These are phyloP conservation scores for Cordyceps javanica DNA, from an alignment of 2,329 filamentous ascomycete species.

Conservation along the genomic window DNA sequence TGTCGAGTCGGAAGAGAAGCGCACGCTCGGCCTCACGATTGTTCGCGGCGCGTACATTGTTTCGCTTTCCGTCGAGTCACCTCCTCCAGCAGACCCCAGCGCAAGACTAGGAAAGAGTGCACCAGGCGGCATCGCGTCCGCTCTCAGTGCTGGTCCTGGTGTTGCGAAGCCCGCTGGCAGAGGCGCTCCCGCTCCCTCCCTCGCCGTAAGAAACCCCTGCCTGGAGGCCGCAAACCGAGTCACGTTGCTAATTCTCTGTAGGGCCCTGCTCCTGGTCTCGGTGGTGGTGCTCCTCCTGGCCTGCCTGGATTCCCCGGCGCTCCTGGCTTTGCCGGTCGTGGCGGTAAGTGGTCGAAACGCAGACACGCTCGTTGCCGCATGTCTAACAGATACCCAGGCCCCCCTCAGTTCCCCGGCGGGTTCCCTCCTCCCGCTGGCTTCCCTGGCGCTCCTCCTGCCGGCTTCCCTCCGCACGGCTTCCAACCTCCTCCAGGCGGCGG, in stretches of 20 bases:
- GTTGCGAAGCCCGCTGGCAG: conserved; percentile 87
- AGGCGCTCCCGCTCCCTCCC: conserved; percentile 64
- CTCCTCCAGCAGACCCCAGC: conserved; percentile 88
- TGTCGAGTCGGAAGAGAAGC: conserved; percentile 91
- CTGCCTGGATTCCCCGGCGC: conserved; percentile 50
- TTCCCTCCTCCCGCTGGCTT: conserved; percentile 42
- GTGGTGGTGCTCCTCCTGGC: conserved; percentile 58
- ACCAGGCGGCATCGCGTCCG: conserved; percentile 60
- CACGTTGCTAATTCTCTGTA: conserved; percentile 25
- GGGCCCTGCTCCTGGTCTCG: conserved; percentile 83
- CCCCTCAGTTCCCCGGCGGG: conserved; percentile 44
- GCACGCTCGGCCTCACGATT: conserved; percentile 91
- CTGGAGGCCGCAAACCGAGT: background rate
- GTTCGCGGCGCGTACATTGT: conserved; percentile 92
- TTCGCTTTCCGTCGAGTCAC: conserved; percentile 90
- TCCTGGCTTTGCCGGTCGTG: conserved; percentile 43
- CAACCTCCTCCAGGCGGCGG: conserved; percentile 45
- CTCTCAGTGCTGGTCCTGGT: conserved; percentile 76
- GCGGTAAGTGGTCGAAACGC: conserved; percentile 39
- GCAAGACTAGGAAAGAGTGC: conserved; percentile 76
- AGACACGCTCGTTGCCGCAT: conserved; percentile 5
- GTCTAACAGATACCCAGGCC: conserved; percentile 32
- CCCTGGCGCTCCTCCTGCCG: conserved; percentile 29
- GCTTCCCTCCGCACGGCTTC: conserved; percentile 47
- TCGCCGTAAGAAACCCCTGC: conserved; percentile 54